phyloP scores from a whole-genome alignment of 2,329 filamentous ascomycete genomes.

The Ascochyta clinopodiicola region DNA sequence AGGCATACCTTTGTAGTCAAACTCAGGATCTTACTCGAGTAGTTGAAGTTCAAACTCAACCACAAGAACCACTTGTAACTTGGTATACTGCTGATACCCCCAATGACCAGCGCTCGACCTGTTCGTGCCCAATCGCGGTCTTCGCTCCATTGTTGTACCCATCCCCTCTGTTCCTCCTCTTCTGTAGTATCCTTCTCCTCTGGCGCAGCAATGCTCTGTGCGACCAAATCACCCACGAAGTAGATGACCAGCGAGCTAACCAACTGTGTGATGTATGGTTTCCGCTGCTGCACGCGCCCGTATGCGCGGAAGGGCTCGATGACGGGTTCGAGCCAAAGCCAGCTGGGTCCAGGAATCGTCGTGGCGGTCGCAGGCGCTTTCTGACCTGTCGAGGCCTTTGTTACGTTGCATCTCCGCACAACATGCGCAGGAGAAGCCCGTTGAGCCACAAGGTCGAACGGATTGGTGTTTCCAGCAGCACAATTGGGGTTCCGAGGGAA shows the following conservation, averaged over 20 bases:
- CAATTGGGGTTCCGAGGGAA: conserved; percentile 16
- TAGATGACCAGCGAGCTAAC: conserved; percentile 79
- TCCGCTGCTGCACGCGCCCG: conserved; percentile 70
- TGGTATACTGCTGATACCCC: conserved; percentile 75
- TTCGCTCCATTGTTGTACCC: conserved; percentile 52
- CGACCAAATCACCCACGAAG: conserved; percentile 76
- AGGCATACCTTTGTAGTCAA: conserved; percentile 67
- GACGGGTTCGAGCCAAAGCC: conserved; percentile 56
- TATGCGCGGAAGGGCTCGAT: conserved; percentile 63
- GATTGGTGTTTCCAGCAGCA: conserved; percentile 16
- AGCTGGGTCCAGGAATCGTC: conserved; percentile 53
- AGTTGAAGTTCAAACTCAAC: conserved; percentile 84
- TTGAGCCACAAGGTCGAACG: conserved; percentile 1
- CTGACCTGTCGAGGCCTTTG: conserved; percentile 28
- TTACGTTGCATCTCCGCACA: conserved; percentile 26
- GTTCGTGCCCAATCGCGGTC: conserved; percentile 63
- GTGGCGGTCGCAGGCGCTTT: conserved; percentile 25
- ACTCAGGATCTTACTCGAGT: conserved; percentile 72
- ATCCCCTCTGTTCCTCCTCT: conserved; percentile 36
- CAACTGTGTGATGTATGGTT: conserved; percentile 82
- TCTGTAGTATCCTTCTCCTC: conserved; percentile 20
- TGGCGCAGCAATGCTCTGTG: conserved; percentile 66
- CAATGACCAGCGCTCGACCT: conserved; percentile 74
- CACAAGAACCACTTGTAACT: conserved; percentile 85
- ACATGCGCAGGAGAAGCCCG: conserved; percentile 18